phyloP scores from a whole-genome alignment of 75 land plant species.

The Ceratopteris richardii region DNA sequence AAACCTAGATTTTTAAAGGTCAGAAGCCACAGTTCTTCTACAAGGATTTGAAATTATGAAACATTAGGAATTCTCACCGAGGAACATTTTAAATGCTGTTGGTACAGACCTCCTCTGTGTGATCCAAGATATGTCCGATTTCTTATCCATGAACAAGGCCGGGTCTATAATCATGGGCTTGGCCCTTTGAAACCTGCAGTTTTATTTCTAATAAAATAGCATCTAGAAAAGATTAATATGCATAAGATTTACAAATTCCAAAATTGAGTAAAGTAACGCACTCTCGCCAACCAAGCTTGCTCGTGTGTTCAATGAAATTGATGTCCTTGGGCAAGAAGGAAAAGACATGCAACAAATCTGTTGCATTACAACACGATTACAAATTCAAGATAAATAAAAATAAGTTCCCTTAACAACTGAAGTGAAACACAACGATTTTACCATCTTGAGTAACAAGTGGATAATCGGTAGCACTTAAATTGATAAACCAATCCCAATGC shows the following conservation, averaged over 20 bases:
- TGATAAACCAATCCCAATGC: slow-evolving; percentile 94
- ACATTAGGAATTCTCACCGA: slow-evolving; percentile 52
- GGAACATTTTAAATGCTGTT: slow-evolving; percentile 65
- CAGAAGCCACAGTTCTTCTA: too few relatives aligned
- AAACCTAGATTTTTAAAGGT: too few relatives aligned
- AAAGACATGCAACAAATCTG: slow-evolving; percentile 64
- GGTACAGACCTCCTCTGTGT: slow-evolving; percentile 62
- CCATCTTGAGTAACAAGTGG: slow-evolving; percentile 93
- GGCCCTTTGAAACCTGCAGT: slow-evolving; percentile 54
- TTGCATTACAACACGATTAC: slow-evolving; percentile 1
- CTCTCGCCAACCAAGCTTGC: slow-evolving; percentile 77
- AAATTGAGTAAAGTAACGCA: slow-evolving; percentile 7
- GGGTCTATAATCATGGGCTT: slow-evolving; percentile 82
- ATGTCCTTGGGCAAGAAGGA: slow-evolving; percentile 65
- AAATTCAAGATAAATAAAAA: neutral
- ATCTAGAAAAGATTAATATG: neutral
- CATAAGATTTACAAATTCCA: neutral
- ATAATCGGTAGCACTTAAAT: slow-evolving; percentile 83
- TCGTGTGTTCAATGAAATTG: slow-evolving; percentile 69
- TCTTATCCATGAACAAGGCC: slow-evolving; percentile 58
- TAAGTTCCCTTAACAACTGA: slow-evolving; percentile 3
- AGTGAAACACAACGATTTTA: slow-evolving; percentile 8
- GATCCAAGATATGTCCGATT: slow-evolving; percentile 65
- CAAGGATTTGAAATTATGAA: too few relatives aligned
- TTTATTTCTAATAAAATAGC: neutral